Percentiles rank a stretch among this genome's conserved stretches.
These are phyloP conservation scores for Polytolypa hystricis DNA, from an alignment of 2,329 filamentous ascomycete genomes.

Conservation along the genomic window DNA sequence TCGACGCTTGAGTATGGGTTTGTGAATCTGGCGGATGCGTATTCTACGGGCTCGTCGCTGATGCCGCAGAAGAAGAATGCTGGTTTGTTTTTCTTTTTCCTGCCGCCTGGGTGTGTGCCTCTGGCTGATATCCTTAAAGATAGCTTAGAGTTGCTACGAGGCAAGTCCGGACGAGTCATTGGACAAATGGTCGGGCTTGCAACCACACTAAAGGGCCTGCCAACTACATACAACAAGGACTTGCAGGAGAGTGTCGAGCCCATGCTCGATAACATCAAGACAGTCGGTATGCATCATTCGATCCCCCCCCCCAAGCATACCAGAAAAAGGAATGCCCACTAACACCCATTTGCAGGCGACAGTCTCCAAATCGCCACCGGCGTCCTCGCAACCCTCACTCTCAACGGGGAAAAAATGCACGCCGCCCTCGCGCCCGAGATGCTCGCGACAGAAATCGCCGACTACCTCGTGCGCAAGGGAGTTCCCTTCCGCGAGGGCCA, in stretches of 20 bases:
- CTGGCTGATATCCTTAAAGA: too few species aligned
- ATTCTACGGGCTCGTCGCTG: slow-evolving; percentile 62
- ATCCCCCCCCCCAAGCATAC: background rate
- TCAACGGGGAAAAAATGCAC: slow-evolving; percentile 63
- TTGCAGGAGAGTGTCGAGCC: slow-evolving; percentile 79
- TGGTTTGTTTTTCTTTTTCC: too few species aligned
- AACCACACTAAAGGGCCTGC: slow-evolving; percentile 63
- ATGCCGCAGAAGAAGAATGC: slow-evolving; percentile 80
- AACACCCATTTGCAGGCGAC: slow-evolving; percentile 38
- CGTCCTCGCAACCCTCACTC: slow-evolving; percentile 60
- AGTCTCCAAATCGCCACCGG: slow-evolving; percentile 74
- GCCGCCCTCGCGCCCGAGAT: slow-evolving; percentile 71
- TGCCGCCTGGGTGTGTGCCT: too few species aligned
- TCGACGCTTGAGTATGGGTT: slow-evolving; percentile 66
- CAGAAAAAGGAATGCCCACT: background rate
- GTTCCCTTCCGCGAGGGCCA: slow-evolving; percentile 73
- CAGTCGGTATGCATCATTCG: slow-evolving; percentile 39
- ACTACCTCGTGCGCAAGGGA: slow-evolving; percentile 35
- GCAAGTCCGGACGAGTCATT: slow-evolving; percentile 65
- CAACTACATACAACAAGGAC: slow-evolving; percentile 82
- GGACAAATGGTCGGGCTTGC: slow-evolving; percentile 73
- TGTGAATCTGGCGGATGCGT: slow-evolving; percentile 64
- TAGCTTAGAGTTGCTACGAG: slow-evolving; percentile 58
- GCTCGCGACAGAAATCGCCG: slow-evolving; percentile 52
- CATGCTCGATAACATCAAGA: slow-evolving; percentile 77